Base-by-base conservation (phyloP, 2,329 filamentous ascomycete genomes). In the Simplicillium sp. region DNA sequence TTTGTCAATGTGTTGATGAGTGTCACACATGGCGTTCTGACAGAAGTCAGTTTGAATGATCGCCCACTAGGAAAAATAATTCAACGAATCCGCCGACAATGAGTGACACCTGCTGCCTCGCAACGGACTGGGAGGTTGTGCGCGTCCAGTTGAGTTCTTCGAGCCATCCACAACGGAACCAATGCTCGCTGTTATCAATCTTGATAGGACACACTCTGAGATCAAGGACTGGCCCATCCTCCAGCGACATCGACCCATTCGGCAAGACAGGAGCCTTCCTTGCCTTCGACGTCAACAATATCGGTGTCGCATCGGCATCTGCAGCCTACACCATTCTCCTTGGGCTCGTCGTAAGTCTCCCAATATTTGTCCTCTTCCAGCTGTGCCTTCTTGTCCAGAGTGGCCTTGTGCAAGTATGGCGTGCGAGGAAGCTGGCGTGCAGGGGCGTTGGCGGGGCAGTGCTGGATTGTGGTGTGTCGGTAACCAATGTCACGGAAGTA, bases 401-500 rank as follows among this genome's bases (percentile, higher is more conserved):
- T 94, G 13, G 86, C 92, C 67, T 67, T 78, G 62, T 96, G 88
- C 13, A 94, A 77, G 58, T 73, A 96, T 1, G 87, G 87, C 39
- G 80, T 73, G 43, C 87, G 79, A 4, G 84, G 78, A 34, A 95
- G 73, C 64, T 98, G 92, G 37, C 86, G 81, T 11, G 83, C 81
- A 0, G 90, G 92, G 3, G 92, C 92, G 57, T 98, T 98, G 41
- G 89, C 88, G 2, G 92, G 92, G 56, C 92, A 98, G 64, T 98
- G 92, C 65, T 97, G 90, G 57, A 98, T 98, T 3, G 92, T 98
- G 7, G 92, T 98, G 65, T 98, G 92, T 56, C 92, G 80, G 67
- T 98, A 98, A 41, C 92, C 92, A 65, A 97, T 90, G 61, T 98
- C 92, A 53, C 92, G 87, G 81, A 98, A 98, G 68, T 98, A 98